phyloP scores from a whole-genome alignment of 345 rosid genomes.

The Tarenaya hassleriana region DNA sequence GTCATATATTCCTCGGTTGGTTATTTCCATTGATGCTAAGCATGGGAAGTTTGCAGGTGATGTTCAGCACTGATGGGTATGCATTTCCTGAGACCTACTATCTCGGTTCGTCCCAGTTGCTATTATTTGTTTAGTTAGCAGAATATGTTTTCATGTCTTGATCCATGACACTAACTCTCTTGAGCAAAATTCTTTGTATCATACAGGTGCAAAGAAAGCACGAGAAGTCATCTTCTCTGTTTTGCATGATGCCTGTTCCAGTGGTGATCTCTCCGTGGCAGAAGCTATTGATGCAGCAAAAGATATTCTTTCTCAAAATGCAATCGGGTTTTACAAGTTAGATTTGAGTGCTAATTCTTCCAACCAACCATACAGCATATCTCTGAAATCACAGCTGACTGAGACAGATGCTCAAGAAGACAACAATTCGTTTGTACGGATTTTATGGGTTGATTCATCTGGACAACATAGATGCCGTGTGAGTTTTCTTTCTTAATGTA shows the following conservation, averaged over 20 bases:
- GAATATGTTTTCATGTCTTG: background rate
- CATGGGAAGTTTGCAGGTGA: slow-evolving; percentile 55
- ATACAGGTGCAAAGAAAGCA: slow-evolving; percentile 74
- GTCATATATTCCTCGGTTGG: too few species aligned
- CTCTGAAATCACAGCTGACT: slow-evolving; percentile 21
- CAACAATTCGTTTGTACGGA: slow-evolving; percentile 51
- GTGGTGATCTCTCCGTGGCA: slow-evolving; percentile 59
- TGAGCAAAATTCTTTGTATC: slow-evolving; percentile 16
- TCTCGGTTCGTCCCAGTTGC: slow-evolving; percentile 52
- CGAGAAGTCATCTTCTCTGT: slow-evolving; percentile 68
- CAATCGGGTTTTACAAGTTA: slow-evolving; percentile 67
- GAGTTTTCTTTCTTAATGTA: slow-evolving; percentile 27
- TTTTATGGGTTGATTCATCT: slow-evolving; percentile 86
- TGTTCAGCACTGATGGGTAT: slow-evolving; percentile 97
- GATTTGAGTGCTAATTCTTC: slow-evolving; percentile 19
- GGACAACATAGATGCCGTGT: slow-evolving; percentile 97
- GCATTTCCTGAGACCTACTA: slow-evolving; percentile 87
- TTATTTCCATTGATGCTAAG: slow-evolving; percentile 18
- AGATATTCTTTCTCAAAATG: slow-evolving; percentile 64
- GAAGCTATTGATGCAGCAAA: slow-evolving; percentile 85
- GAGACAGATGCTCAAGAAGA: slow-evolving; percentile 27
- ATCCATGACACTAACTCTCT: slow-evolving; percentile 4
- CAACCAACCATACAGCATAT: slow-evolving; percentile 24
- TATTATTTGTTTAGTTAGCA: slow-evolving; percentile 3
- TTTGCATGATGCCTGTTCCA: slow-evolving; percentile 56